Evolutionary conservation across 305 asterid species (phyloP).

Genomic region (Fraxinus dipetala): DNA sequence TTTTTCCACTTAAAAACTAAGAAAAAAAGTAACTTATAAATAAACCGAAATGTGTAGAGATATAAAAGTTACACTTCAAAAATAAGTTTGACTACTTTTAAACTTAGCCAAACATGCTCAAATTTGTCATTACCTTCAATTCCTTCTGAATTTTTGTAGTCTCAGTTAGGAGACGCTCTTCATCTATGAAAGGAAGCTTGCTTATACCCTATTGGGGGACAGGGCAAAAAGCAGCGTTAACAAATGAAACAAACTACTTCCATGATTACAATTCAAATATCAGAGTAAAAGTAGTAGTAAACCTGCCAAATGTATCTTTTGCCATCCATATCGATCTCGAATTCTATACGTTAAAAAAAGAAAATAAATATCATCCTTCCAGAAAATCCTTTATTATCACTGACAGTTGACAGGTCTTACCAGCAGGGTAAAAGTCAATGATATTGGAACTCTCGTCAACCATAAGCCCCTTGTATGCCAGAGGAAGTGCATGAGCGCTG

Average conservation of each 20-base stretch:
- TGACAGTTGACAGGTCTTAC: slow-evolving; percentile 24
- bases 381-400: background rate
- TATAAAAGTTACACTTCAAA: background rate
- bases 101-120: background rate
- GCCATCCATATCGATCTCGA: slow-evolving; percentile 45
- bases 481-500: slow-evolving; percentile 53
- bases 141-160: slow-evolving; percentile 36
- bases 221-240: background rate
- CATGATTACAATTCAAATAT: background rate
- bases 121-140: slow-evolving; percentile 33
- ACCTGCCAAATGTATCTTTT: slow-evolving; percentile 56
- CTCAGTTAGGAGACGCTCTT: slow-evolving; percentile 42
- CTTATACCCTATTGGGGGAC: slow-evolving; percentile 31
- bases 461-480: slow-evolving; percentile 40
- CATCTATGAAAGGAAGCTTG: slow-evolving; percentile 55
- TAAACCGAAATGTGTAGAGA: background rate
- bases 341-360: slow-evolving; percentile 26
- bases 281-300: background rate
- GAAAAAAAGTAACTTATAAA: background rate
- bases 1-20: background rate
- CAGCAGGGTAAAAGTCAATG: slow-evolving; percentile 40
- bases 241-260: slow-evolving; percentile 1
- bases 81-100: background rate
- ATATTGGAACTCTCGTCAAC: slow-evolving; percentile 33
- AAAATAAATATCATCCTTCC: background rate